Base-by-base conservation (phyloP, 805 yeast species). In the Metschnikowia anglica region DNA sequence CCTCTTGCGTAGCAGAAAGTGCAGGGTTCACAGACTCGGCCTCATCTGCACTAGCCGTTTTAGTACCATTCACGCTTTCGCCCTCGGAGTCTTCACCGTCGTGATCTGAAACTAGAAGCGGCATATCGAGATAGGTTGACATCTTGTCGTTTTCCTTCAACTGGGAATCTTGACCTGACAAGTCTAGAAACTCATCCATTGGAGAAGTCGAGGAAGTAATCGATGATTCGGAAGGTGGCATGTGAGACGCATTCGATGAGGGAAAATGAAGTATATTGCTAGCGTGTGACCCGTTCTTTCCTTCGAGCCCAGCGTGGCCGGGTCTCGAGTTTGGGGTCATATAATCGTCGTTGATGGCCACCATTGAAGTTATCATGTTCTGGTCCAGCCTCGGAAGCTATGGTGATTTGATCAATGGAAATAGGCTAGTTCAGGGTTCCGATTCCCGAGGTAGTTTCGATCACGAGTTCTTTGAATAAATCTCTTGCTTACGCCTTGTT, bases 71-170 rank as follows among this genome's bases (percentile, higher is more conserved):
- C 13, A 49, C 37, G 41, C 53, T 52, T 23, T 64, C 70, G 31
- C 55, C 59, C 30, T 62, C 66, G 4, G 63, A 59, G 15, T 39
- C 49, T 18, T 51, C 63, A 27, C 62, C 70, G 24, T 52, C 56
- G 50, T 56, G 48, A 40, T 66, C 71, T 21, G 68, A 56, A 10
- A 66, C 54, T 18, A 66, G 53, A 23, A 58, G 55, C 8, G 71
- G 71, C 34, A 65, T 54, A 42, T 65, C 70, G 19, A 51, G 47
- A 31, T 50, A 54, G 42, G 53, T 53, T 19, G 53, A 46, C 9
- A 50, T 49, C 15, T 35, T 48, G n/a, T 37, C 44, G 11, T 30
- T 30, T 6, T 12, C 19, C 12, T n/a, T 16, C 13, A 28, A 3
- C 19, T 34, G 42, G 21, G 29, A 33, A 8, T 37, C 23, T 13